A percentile compares a stretch with the other conserved stretches of the same genome.
These are phyloP conservation scores for Rhizopus arrhizus DNA, from an alignment of 371 early-diverging fungal genomes.

Conservation along the genomic window DNA sequence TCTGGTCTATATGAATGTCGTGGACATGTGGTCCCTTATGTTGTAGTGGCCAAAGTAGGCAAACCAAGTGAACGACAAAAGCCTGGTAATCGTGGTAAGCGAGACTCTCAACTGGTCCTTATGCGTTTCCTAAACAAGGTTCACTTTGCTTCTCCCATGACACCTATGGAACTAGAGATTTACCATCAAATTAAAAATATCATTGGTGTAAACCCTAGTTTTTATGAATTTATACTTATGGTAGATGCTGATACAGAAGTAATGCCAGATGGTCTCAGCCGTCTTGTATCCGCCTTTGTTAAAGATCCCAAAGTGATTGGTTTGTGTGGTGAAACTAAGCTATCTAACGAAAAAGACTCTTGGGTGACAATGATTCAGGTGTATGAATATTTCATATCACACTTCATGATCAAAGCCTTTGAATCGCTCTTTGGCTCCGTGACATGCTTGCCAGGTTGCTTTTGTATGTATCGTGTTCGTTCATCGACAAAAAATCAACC, in stretches of 20 bases:
- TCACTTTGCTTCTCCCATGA: slow-evolving; percentile 73
- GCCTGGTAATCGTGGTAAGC: slow-evolving; percentile 86
- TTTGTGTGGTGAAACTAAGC: slow-evolving; percentile 80
- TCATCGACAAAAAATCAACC: slow-evolving; percentile 81
- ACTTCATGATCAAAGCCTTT: slow-evolving; percentile 83
- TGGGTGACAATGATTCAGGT: slow-evolving; percentile 93
- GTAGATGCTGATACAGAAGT: slow-evolving; percentile 73
- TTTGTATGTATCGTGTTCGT: slow-evolving; percentile 88
- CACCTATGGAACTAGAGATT: slow-evolving; percentile 87
- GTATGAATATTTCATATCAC: slow-evolving; percentile 85
- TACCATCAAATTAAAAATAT: slow-evolving; percentile 87
- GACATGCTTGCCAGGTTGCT: slow-evolving; percentile 90
- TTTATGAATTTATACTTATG: slow-evolving; percentile 65
- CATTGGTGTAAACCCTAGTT: slow-evolving; percentile 81
- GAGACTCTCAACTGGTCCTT: slow-evolving; percentile 80
- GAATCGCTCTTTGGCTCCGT: slow-evolving; percentile 83
- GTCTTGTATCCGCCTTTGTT: slow-evolving; percentile 72
- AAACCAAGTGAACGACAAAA: slow-evolving; percentile 66
- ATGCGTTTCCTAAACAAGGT: slow-evolving; percentile 80
- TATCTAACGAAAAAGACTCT: slow-evolving; percentile 82
- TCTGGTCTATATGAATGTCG: slow-evolving; percentile 90
- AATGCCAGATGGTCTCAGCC: slow-evolving; percentile 64
- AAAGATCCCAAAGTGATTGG: slow-evolving; percentile 81
- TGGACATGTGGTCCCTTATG: slow-evolving; percentile 88
- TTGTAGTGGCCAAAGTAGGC: slow-evolving; percentile 94